Evolutionary conservation across 805 yeast genomes (phyloP), one percentile per base, ranked within the genome.

Genomic region (Yamadazyma philogaea): DNA sequence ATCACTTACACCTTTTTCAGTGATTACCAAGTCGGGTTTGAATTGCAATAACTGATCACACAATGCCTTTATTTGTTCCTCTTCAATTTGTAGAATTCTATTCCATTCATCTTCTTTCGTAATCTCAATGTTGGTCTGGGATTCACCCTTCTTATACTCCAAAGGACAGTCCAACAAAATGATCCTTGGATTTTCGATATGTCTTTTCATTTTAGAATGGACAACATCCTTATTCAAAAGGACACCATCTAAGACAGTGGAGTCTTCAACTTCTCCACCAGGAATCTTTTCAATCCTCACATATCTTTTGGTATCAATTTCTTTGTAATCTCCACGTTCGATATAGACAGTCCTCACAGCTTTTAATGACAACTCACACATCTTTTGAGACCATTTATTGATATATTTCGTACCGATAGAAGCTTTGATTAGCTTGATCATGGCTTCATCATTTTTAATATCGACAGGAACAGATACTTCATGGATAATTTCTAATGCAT

Each of bases 101-200:
- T 83, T 84, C 98, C 98, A 93, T 69, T 93, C 99, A 49, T 82
- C 86, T 66, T 91, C 98, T 57, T 88, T 88, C 34, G 96, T 84
- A 64, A 93, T 90, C 71, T 93, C 99, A 53, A 93, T 87, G 67
- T 93, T 91, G 41, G 98, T 93, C 66, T 93, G 99, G 2, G 97
- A 89, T 70, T 93, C 99, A 51, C 99, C 99, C 76, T 93, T 93
- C 72, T 93, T 93, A 72, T 93, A 93, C 69, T 93, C 99, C 55
- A 93, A 75, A 10, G 99, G 97, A 67, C 97, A 90, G 68, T 93
- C 99, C 54, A 93, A 75, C 52, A 93, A 75, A 15, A 93, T 78
- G 42, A 93, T 79, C 50, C 91, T 79, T 39, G 99, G 99, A 57
- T 88, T 86, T 61, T 84, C 86, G 53, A 93, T 85, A 55, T 72